Base-by-base conservation (phyloP, 2,329 filamentous ascomycete genomes). In the Sporothrix dimorphospora region DNA sequence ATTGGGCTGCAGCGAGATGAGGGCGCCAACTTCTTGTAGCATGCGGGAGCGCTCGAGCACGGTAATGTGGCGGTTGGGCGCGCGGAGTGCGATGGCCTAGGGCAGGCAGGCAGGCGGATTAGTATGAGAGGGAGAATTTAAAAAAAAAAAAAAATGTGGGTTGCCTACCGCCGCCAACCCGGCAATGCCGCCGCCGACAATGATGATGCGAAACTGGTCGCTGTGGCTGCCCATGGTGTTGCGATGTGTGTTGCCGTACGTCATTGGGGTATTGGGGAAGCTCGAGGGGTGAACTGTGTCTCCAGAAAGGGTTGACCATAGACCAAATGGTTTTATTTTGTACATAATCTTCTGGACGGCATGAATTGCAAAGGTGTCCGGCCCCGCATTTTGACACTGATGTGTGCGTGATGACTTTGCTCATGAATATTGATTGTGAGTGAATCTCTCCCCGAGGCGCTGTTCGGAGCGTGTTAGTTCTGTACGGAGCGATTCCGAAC, bases 151-250 rank as follows among this genome's bases (percentile, higher is more conserved):
- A 24, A 19, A 24, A 9, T 53, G 6, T 19, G 19, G 49, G 8
- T 6, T 24, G 7, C 40, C 40, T 27, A 55, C 53, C 14, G 55
- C 27, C 2, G 30, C 30, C 55, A 59, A 16, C 0, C 55, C 55
- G 16, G 55, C 55, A n/a, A 59, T 59, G 16, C 55, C 55, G 55
- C 55, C 55, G 27, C 55, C 55, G 27, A 59, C 55, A 38, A 59
- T 59, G 16, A 59, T 38, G 30, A 59, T 59, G 16, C n/a, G 9
- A 16, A 59, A 59, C 1, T 34, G 24, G 21, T 34, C 27, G 12
- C 14, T 8, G 9, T 53, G 49, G 49, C 49, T 53, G 49, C 49
- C 49, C 49, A 53, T 53, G 9, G 49, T 27, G 49, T 24, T 8
- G n/a, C 21, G 49, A 24, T 24, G n/a, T 53, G 49, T 27, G 9